Conservation (phyloP, 331 rosid species). For the Quercus tomentella region DNA sequence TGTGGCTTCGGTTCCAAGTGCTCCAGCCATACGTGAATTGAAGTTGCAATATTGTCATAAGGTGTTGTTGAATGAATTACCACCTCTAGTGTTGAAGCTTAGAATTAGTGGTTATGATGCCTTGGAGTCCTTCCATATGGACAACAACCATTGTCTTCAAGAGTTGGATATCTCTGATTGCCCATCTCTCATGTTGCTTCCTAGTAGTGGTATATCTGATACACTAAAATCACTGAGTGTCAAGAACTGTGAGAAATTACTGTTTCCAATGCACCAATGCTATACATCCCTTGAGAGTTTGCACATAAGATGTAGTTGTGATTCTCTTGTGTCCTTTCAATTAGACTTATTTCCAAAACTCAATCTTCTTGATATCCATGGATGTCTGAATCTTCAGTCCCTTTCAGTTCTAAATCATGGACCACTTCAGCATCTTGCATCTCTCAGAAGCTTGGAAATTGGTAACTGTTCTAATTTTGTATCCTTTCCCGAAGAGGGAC, state of each 20-base stretch:
- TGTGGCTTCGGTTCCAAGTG: too few species aligned
- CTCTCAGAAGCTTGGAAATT: background rate
- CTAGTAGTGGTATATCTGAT: slow-evolving; percentile 2
- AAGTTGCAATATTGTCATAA: slow-evolving; percentile 7
- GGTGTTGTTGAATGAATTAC: background rate
- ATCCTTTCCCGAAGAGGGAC: too few species aligned
- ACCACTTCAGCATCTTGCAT: background rate
- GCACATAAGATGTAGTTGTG: slow-evolving; percentile 7
- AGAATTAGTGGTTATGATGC: slow-evolving; percentile 9
- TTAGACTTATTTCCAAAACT: slow-evolving; percentile 11
- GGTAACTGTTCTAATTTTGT: too few species aligned
- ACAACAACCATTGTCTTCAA: background rate
- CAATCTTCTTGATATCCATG: background rate
- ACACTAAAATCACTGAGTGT: too few species aligned
- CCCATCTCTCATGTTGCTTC: background rate
- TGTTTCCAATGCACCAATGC: too few species aligned
- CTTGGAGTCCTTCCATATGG: background rate
- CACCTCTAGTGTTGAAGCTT: slow-evolving; percentile 7
- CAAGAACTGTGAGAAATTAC: too few species aligned
- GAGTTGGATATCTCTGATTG: slow-evolving; percentile 16
- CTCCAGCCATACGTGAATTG: background rate
- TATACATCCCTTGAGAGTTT: background rate
- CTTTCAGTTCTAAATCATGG: background rate
- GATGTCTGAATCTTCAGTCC: slow-evolving; percentile 15
- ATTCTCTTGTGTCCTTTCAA: slow-evolving; percentile 9